Evolutionary conservation across 2,329 filamentous ascomycete genomes (phyloP).

Genomic region (Fonsecaea nubica): DNA sequence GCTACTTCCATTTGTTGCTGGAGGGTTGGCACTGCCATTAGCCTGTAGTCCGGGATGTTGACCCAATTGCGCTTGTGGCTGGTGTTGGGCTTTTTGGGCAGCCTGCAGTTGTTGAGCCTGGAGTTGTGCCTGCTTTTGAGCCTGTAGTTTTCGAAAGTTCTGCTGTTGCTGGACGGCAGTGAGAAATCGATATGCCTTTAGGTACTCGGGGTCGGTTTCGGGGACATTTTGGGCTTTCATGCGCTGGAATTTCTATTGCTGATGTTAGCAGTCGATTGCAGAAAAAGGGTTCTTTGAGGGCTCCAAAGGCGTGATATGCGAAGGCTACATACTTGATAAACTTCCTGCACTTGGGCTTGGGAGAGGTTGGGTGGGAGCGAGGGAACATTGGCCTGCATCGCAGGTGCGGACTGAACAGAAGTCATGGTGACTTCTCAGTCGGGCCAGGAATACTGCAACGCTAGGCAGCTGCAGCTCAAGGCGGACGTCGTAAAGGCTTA

Average conservation of each 20-base stretch:
- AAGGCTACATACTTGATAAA: conserved; percentile 60
- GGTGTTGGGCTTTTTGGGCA: conserved; percentile 51
- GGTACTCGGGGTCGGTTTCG: conserved; percentile 81
- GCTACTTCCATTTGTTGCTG: conserved; percentile 50
- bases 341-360: conserved; percentile 78
- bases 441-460: conserved; percentile 11
- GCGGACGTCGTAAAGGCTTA: conserved; percentile 17
- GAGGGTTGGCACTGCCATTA: conserved; percentile 47
- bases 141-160: conserved; percentile 60
- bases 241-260: conserved; percentile 77
- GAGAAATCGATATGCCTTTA: conserved; percentile 80
- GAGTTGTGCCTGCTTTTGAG: conserved; percentile 51
- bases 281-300: conserved; percentile 6
- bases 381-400: conserved; percentile 69
- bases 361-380: conserved; percentile 72
- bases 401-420: conserved; percentile 75
- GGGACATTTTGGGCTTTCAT: conserved; percentile 87
- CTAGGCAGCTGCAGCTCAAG: conserved; percentile 23
- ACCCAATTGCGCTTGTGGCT: conserved; percentile 52
- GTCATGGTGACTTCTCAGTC: conserved; percentile 66
- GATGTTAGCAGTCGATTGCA: conserved; percentile 47
- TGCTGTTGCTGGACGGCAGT: conserved; percentile 72
- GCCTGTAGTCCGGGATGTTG: conserved; percentile 45
- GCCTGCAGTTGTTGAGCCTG: background rate
- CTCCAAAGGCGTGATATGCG: background rate